Conservation (phyloP, 2,329 filamentous ascomycete species). For the Salinomyces thailandicus region DNA sequence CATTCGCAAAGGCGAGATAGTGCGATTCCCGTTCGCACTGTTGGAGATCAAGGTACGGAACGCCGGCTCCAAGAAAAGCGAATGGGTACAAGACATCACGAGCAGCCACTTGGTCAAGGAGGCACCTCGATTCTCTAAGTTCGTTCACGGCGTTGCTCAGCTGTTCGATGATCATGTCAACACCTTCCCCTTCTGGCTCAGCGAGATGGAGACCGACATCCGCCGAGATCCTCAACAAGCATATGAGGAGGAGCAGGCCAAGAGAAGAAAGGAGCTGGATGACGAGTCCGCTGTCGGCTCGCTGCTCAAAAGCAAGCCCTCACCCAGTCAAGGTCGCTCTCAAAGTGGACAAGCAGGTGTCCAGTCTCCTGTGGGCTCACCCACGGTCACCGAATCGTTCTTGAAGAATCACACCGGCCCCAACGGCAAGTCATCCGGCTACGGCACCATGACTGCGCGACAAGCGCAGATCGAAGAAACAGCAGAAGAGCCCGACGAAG, state of each 20-base stretch:
- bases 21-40: conserved; percentile 79
- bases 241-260: conserved; percentile 6
- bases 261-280: conserved; percentile 44
- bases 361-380: conserved; percentile 55
- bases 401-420: neutral
- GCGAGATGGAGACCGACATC: conserved; percentile 85
- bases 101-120: conserved; percentile 84
- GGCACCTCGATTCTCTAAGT: conserved; percentile 87
- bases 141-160: conserved; percentile 82
- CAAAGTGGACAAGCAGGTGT: conserved; percentile 48
- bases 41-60: conserved; percentile 77
- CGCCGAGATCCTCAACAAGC: conserved; percentile 68
- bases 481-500: conserved; percentile 38
- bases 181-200: conserved; percentile 90
- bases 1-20: conserved; percentile 84
- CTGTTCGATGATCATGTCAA: conserved; percentile 94
- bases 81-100: conserved; percentile 89
- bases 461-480: conserved; percentile 23
- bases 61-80: conserved; percentile 50
- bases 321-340: conserved; percentile 22
- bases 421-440: conserved; percentile 2
- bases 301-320: conserved; percentile 51
- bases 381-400: conserved; percentile 47
- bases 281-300: conserved; percentile 85
- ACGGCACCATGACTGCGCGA: conserved; percentile 12